These are phyloP conservation scores for Talaromyces ruber DNA, from an alignment of 495 filamentous ascomycete species.

Conservation along the genomic window DNA sequence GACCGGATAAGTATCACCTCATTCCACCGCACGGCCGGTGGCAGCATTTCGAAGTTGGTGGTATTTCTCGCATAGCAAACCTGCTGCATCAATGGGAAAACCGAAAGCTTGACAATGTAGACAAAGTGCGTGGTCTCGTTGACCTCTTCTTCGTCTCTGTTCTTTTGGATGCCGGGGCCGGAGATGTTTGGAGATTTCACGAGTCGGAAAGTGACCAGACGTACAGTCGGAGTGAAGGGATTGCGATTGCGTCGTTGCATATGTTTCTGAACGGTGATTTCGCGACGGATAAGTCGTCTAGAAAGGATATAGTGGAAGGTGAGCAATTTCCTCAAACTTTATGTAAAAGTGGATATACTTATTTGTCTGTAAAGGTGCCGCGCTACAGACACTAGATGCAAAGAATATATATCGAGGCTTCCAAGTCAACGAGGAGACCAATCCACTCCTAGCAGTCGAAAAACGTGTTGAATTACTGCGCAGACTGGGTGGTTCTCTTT, in stretches of 20 bases:
- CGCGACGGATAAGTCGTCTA: not conserved
- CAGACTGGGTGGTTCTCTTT: slow-evolving; percentile 38
- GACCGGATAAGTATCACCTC: slow-evolving; percentile 37
- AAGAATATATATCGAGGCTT: slow-evolving; percentile 17
- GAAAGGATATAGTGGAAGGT: not conserved
- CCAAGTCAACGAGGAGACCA: slow-evolving; percentile 35
- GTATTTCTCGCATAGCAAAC: slow-evolving; percentile 61
- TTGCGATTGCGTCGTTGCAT: slow-evolving; percentile 49
- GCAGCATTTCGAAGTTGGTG: slow-evolving; percentile 88
- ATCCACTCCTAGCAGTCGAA: slow-evolving; percentile 42
- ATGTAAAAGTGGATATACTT: not conserved
- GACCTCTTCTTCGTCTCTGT: slow-evolving; percentile 90
- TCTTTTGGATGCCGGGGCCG: slow-evolving; percentile 79
- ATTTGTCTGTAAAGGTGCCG: not conserved
- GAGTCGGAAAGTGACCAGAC: slow-evolving; percentile 39
- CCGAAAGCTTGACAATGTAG: slow-evolving; percentile 51
- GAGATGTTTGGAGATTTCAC: slow-evolving; percentile 58
- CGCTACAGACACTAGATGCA: not conserved
- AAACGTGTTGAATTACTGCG: slow-evolving; percentile 40
- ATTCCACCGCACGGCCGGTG: slow-evolving; percentile 74
- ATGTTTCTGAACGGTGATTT: slow-evolving; percentile 44
- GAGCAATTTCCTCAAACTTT: not conserved
- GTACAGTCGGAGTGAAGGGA: slow-evolving; percentile 48
- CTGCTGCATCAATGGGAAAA: slow-evolving; percentile 59
- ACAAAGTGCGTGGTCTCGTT: slow-evolving; percentile 67